phyloP scores from a whole-genome alignment of 1,284 basidiomycete species.

The Leccinum solheimii region DNA sequence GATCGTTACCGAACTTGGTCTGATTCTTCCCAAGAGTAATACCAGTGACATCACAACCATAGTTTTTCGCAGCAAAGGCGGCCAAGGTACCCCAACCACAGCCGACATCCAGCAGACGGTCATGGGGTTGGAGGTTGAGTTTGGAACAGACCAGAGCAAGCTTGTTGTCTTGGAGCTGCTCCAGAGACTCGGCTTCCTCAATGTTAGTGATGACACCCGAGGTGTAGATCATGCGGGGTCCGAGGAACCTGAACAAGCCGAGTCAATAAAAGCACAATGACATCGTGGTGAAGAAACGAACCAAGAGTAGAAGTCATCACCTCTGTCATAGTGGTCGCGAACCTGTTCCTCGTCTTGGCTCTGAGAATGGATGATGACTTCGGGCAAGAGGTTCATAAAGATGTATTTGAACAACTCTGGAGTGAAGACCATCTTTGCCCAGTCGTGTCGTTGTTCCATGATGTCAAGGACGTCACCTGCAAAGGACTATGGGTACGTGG shows the following conservation, averaged over 20 bases:
- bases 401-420: constrained; percentile 94
- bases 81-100: constrained; percentile 98
- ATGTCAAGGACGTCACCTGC: constrained; percentile 90
- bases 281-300: constrained; percentile 30
- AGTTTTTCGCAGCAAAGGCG: constrained; percentile 97
- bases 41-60: constrained; percentile 91
- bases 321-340: constrained; percentile 95
- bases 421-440: constrained; percentile 89
- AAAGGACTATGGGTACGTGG: constrained; percentile 11
- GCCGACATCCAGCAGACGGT: constrained; percentile 89
- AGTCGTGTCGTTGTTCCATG: constrained; percentile 94
- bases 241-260: constrained; percentile 69
- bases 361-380: constrained; percentile 89
- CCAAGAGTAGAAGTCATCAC: constrained; percentile 94
- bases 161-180: constrained; percentile 99
- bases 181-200: constrained; percentile 80
- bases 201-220: constrained; percentile 85
- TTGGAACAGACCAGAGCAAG: constrained; percentile 94
- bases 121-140: constrained; percentile 81
- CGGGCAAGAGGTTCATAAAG: constrained; percentile 85
- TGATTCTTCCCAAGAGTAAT: constrained; percentile 93
- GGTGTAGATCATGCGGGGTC: constrained; percentile 97
- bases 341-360: constrained; percentile 95
- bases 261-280: background rate
- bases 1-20: constrained; percentile 88